Conservation (phyloP, 2,329 filamentous ascomycete species). For the Neocucurbitaria cava region DNA sequence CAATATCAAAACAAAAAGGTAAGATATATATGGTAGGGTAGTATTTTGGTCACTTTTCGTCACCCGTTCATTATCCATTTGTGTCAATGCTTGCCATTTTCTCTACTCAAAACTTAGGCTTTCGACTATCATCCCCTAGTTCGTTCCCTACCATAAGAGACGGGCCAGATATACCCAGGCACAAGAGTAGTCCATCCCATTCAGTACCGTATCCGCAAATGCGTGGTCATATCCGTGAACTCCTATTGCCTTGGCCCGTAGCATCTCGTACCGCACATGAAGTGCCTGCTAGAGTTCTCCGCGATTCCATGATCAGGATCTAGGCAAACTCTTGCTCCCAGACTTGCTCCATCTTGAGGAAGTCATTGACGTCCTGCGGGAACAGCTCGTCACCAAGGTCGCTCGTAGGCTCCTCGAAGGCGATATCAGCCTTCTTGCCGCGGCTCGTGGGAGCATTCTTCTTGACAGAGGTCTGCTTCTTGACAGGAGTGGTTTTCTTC, state of each 20-base stretch:
- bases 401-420: background rate
- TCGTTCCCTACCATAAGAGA: background rate
- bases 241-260: background rate
- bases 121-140: background rate
- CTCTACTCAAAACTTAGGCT: background rate
- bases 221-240: background rate
- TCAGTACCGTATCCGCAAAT: background rate
- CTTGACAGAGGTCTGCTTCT: constrained; percentile 10
- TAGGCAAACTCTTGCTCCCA: constrained; percentile 12
- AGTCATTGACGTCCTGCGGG: constrained; percentile 15
- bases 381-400: constrained; percentile 6
- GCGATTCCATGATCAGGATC: background rate
- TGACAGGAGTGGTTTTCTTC: background rate
- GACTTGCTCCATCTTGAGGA: constrained; percentile 18
- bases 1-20: background rate
- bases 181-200: background rate
- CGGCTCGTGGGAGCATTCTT: constrained; percentile 29
- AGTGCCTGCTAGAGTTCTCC: background rate
- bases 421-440: constrained; percentile 15
- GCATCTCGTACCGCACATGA: background rate
- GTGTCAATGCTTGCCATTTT: background rate
- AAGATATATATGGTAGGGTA: background rate
- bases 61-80: background rate
- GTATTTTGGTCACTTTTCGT: background rate
- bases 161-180: background rate